Percentiles rank a stretch among this genome's conserved stretches.
Evolutionary conservation across 805 yeast species (phyloP).

Genomic region (Saturnispora zaruensis): DNA sequence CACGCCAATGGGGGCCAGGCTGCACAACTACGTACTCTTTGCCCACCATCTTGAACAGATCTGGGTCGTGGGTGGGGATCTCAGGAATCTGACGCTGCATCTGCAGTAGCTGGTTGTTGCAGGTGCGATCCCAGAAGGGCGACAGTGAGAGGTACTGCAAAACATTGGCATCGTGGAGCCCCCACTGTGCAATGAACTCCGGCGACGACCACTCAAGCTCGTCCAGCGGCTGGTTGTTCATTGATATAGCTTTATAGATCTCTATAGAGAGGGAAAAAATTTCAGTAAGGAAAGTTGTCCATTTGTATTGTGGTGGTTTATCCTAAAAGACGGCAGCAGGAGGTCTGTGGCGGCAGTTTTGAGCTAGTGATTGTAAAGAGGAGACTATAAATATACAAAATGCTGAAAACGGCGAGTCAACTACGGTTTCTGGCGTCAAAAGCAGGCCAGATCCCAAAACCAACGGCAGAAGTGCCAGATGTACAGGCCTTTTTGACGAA

Average conservation of each 20-base stretch:
- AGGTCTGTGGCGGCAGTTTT: background rate
- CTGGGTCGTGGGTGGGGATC: constrained; percentile 34
- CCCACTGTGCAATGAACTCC: constrained; percentile 90
- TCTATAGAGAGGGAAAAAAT: background rate
- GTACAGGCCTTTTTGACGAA: constrained; percentile 62
- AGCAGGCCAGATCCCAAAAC: constrained; percentile 33
- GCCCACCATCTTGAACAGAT: constrained; percentile 73
- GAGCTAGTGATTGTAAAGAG: background rate
- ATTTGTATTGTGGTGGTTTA: background rate
- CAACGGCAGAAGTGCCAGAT: constrained; percentile 52
- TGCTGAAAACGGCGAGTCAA: background rate
- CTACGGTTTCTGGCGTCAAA: background rate
- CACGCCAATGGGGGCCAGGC: background rate
- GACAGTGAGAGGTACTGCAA: constrained; percentile 88
- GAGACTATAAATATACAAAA: background rate
- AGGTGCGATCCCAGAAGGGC: constrained; percentile 89
- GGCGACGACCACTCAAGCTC: constrained; percentile 97
- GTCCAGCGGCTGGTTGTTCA: constrained; percentile 40
- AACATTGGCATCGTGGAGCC: constrained; percentile 81
- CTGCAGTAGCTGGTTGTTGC: constrained; percentile 87
- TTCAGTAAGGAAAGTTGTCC: background rate
- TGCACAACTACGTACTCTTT: constrained; percentile 60
- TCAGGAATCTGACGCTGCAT: constrained; percentile 86
- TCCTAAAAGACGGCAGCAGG: background rate
- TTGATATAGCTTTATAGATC: background rate